A percentile compares a stretch with the other conserved stretches of the same genome.
These are phyloP conservation scores for Vitis hybrid DNA, from an alignment of 177 flowering plant species.

Conservation along the genomic window DNA sequence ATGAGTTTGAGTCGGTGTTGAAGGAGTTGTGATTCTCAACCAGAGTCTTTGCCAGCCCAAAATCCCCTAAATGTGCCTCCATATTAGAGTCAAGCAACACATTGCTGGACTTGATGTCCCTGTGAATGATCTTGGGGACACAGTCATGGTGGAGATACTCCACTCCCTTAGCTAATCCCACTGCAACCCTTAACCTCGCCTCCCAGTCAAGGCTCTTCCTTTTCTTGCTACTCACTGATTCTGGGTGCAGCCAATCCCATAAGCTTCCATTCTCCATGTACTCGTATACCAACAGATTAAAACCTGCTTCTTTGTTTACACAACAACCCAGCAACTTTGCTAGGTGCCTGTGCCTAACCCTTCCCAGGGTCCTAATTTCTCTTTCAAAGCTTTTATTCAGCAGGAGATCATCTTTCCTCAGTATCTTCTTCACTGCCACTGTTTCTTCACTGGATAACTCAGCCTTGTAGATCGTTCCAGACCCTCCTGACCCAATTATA, in stretches of 20 bases:
- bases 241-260: constrained; percentile 88
- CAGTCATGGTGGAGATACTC: constrained; percentile 97
- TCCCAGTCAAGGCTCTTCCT: constrained; percentile 70
- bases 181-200: constrained; percentile 61
- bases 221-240: constrained; percentile 41
- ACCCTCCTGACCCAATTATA: constrained; percentile 88
- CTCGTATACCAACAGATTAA: constrained; percentile 77
- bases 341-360: constrained; percentile 89
- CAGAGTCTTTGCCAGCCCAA: constrained; percentile 79
- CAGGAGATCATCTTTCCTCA: constrained; percentile 62
- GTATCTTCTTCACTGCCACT: constrained; percentile 82
- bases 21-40: constrained; percentile 45
- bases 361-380: constrained; percentile 81
- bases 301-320: constrained; percentile 43
- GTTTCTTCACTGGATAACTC: constrained; percentile 63
- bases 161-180: constrained; percentile 85
- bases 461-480: constrained; percentile 81
- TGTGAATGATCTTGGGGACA: constrained; percentile 78
- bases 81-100: constrained; percentile 73
- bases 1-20: constrained; percentile 57
- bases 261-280: constrained; percentile 95
- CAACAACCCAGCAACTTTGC: constrained; percentile 84
- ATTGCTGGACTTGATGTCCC: constrained; percentile 93
- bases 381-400: constrained; percentile 72
- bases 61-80: constrained; percentile 97